These are phyloP conservation scores for Penicillium subrubescens DNA, from an alignment of 495 filamentous ascomycete genomes.

Conservation along the genomic window DNA sequence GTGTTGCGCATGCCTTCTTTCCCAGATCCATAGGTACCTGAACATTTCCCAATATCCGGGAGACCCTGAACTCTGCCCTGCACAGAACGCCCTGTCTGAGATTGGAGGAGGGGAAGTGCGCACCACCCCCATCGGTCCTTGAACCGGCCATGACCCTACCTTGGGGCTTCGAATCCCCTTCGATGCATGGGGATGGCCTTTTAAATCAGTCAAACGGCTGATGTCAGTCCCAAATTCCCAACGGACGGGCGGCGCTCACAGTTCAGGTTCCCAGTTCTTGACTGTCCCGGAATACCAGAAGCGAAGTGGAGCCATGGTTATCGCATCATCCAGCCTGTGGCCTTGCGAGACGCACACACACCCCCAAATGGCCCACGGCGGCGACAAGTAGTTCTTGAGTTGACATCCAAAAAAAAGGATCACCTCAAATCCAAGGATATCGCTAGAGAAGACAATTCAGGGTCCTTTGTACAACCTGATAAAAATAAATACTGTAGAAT, in stretches of 20 bases:
- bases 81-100: constrained; percentile 14
- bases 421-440: neutral
- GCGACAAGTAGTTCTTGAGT: neutral
- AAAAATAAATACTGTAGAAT: neutral
- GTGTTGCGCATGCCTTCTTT: constrained; percentile 1
- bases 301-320: constrained; percentile 31
- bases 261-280: constrained; percentile 14
- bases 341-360: neutral
- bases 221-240: constrained; percentile 7
- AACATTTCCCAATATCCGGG: neutral
- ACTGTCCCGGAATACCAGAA: constrained; percentile 15
- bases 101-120: neutral
- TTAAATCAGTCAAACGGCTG: neutral
- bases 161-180: constrained; percentile 6
- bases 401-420: neutral
- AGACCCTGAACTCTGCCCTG: constrained; percentile 25
- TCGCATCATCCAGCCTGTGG: constrained; percentile 24
- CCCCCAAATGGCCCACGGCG: neutral
- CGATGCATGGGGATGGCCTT: neutral
- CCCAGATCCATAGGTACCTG: constrained; percentile 21
- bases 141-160: neutral
- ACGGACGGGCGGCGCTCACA: neutral
- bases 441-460: neutral
- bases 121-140: neutral
- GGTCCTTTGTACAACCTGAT: neutral